These are phyloP conservation scores for Chaetomium sp. DNA, from an alignment of 2,329 filamentous ascomycete species.

Conservation along the genomic window DNA sequence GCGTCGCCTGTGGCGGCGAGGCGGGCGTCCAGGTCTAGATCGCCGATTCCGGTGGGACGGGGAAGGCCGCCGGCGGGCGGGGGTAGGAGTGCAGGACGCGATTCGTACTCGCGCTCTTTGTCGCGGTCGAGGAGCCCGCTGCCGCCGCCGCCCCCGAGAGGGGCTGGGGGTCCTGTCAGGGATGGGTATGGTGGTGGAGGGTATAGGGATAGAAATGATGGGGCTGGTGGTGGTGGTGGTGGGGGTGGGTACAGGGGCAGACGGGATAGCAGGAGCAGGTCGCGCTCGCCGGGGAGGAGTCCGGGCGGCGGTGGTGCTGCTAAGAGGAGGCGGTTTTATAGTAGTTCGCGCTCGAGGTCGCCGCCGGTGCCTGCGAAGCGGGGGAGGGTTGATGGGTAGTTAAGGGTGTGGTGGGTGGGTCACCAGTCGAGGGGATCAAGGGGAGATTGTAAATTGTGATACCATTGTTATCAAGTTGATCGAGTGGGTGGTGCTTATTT, in stretches of 20 bases:
- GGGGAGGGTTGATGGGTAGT: constrained; percentile 32
- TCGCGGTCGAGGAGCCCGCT: constrained; percentile 1
- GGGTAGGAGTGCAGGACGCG: background rate
- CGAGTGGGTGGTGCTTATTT: background rate
- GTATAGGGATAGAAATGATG: constrained; percentile 1
- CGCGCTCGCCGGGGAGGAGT: constrained; percentile 12
- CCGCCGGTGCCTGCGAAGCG: constrained; percentile 32
- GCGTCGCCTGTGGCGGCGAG: background rate
- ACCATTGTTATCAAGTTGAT: constrained; percentile 12
- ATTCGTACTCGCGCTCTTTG: background rate
- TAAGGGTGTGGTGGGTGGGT: background rate
- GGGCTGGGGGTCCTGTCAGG: background rate
- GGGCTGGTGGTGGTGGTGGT: background rate
- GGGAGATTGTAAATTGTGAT: constrained; percentile 16
- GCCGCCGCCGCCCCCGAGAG: background rate
- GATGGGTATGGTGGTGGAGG: background rate
- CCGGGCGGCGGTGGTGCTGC: constrained; percentile 7
- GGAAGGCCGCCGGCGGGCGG: background rate
- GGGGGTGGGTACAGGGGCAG: constrained; percentile 11
- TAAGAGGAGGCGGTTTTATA: constrained; percentile 33
- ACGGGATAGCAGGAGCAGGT: constrained; percentile 15
- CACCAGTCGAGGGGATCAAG: background rate
- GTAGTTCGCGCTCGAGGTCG: constrained; percentile 33
- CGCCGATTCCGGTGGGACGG: background rate
- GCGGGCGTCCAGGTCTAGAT: background rate